Evolutionary conservation across 2,329 filamentous ascomycete genomes (phyloP).

Genomic region (Curvularia lunata): DNA sequence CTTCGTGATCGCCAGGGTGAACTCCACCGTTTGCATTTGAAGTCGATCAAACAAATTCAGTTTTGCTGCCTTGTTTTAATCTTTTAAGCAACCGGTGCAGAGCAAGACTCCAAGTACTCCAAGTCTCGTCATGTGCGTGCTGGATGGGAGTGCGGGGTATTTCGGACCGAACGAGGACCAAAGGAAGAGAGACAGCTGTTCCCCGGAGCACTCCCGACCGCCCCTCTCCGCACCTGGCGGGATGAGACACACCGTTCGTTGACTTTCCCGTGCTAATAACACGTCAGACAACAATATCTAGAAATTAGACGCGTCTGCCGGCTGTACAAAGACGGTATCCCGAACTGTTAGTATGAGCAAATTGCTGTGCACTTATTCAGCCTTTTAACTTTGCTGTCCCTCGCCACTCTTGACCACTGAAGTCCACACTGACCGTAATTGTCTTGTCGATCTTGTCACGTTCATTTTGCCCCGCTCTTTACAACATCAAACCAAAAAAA

Average conservation of each 20-base stretch:
- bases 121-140: neutral
- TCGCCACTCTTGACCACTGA: neutral
- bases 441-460: neutral
- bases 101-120: neutral
- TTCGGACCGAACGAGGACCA: neutral
- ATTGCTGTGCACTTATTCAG: neutral
- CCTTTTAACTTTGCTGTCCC: neutral
- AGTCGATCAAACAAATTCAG: neutral
- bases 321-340: conserved; percentile 13
- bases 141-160: conserved; percentile 8
- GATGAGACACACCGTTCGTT: conserved; percentile 21
- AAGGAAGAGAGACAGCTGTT: neutral
- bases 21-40: neutral
- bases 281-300: neutral
- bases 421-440: neutral
- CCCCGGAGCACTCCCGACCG: conserved; percentile 10
- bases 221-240: conserved; percentile 14
- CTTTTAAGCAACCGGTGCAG: neutral
- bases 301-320: conserved; percentile 6
- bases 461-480: neutral
- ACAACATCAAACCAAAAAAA: conserved; percentile 3
- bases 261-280: neutral
- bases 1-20: neutral
- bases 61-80: neutral
- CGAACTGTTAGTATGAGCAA: neutral